Base-by-base conservation (phyloP, 2,329 filamentous ascomycete species). In the Capronia coronata region DNA sequence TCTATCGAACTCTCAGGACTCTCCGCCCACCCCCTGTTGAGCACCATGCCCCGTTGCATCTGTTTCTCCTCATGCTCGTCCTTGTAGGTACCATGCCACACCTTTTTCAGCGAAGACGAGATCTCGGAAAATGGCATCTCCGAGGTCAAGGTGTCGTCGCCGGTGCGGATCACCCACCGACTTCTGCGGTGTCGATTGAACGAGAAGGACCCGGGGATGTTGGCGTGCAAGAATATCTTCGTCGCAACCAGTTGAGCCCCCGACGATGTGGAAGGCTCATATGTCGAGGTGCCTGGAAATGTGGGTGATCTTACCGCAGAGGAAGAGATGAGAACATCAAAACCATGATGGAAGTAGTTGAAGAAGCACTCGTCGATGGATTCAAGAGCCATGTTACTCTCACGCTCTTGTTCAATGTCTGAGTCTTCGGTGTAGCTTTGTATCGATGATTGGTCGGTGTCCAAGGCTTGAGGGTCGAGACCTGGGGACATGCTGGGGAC, bases 271-370 rank as follows among this genome's bases (percentile, higher is more conserved):
- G 48, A 46, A 19, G 38, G 21, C 18, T 57, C 52, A n/a, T 23
- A 45, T 14, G 13, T 30, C 13, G 29, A 29, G 4, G 22, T 32
- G 13, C 43, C 43, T 7, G 83, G 84, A 0, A 85, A 82, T 5
- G 73, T 72, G 18, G 78, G 78, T 0, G 84, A 86, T 2, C 84
- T 74, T 3, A 75, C 65, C 0, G 79, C 80, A 0, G 87, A 84
- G 23, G 82, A 81, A 0, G 91, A 94, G n/a, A 98, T 79, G 3
- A 97, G 76, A 8, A 96, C 79, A 66, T 98, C 93, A 63, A 98
- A 94, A 1, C 93, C 93, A 55, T 95, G 83, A 58, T 91, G 85
- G 64, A 96, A 98, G 66, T 98, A 98, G 66, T 97, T 97, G 69
- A 93, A 96, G 65, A 97, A 98, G 57, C 84, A 89, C 61, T 78